Conservation (phyloP, 108 stramenopile genomes). For the Asterionellopsis glacialis region DNA sequence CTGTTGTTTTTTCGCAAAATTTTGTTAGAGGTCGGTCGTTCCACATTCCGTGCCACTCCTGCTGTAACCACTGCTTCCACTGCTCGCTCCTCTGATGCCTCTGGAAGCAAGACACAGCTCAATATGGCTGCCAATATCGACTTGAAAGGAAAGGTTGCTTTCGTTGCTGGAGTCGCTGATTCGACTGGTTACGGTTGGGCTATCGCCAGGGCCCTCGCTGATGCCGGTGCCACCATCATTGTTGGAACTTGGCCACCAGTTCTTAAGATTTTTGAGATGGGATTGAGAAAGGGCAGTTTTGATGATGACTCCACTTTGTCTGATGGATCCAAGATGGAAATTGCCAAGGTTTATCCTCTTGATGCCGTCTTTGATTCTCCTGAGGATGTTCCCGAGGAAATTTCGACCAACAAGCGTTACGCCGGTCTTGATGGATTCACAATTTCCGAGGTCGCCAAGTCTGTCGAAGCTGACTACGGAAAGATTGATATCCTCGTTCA, state of each 20-base stretch:
- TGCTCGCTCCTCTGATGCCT: constrained; percentile 23
- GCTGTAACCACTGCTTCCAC: constrained; percentile 20
- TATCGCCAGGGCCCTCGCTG: constrained; percentile 91
- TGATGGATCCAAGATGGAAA: constrained; percentile 89
- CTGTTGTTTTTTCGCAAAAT: constrained; percentile 1
- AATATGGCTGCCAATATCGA: constrained; percentile 63
- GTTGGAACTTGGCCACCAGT: constrained; percentile 99
- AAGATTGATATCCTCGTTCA: constrained; percentile 96
- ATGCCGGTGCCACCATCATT: constrained; percentile 93
- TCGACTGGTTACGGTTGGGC: constrained; percentile 99
- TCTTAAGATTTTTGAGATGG: constrained; percentile 91
- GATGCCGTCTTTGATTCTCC: constrained; percentile 95
- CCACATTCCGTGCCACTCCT: constrained; percentile 17
- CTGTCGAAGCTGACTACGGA: constrained; percentile 94
- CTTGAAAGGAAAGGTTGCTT: constrained; percentile 91
- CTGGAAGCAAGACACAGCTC: constrained; percentile 33
- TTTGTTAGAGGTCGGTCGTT: constrained; percentile 29
- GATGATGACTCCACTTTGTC: constrained; percentile 81
- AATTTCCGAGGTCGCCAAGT: constrained; percentile 91
- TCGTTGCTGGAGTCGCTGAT: constrained; percentile 96
- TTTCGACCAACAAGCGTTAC: constrained; percentile 93
- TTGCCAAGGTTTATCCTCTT: constrained; percentile 95
- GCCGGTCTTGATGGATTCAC: constrained; percentile 92
- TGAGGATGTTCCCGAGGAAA: constrained; percentile 93
- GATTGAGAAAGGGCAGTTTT: constrained; percentile 83